phyloP scores from a whole-genome alignment of 768 basidiomycete species.

The Suillus tomentosus region DNA sequence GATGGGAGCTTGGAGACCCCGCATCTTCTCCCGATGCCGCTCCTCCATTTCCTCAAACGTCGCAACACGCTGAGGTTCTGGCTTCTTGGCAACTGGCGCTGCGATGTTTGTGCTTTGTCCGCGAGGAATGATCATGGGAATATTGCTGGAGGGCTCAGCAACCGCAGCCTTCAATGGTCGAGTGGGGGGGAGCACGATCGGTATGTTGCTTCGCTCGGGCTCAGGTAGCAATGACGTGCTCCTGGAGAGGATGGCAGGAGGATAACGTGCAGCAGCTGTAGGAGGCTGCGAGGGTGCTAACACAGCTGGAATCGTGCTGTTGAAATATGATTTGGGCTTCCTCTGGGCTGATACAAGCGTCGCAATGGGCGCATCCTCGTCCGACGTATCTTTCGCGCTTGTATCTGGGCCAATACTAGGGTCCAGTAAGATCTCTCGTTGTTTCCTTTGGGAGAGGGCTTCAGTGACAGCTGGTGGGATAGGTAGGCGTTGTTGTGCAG shows the following conservation, averaged over 20 bases:
- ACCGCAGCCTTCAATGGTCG: slow-evolving; percentile 37
- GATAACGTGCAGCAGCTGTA: slow-evolving; percentile 25
- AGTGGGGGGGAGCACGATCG: slow-evolving; percentile 33
- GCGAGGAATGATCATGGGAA: slow-evolving; percentile 49
- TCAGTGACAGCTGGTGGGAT: slow-evolving; percentile 75
- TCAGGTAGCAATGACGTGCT: slow-evolving; percentile 22
- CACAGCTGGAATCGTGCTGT: slow-evolving; percentile 28
- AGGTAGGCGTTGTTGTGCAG: slow-evolving; percentile 44
- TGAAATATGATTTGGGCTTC: slow-evolving; percentile 23
- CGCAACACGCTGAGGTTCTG: slow-evolving; percentile 55
- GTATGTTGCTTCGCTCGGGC: slow-evolving; percentile 27
- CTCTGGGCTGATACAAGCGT: slow-evolving; percentile 21
- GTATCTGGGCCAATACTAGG: slow-evolving; percentile 32
- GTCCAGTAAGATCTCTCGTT: slow-evolving; percentile 68
- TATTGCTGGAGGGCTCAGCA: slow-evolving; percentile 36
- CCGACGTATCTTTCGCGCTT: slow-evolving; percentile 36
- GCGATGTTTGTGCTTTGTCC: slow-evolving; percentile 32
- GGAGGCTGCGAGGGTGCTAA: slow-evolving; percentile 27
- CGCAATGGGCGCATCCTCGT: slow-evolving; percentile 36
- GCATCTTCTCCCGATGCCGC: slow-evolving; percentile 83
- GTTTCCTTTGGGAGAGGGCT: slow-evolving; percentile 70
- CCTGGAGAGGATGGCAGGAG: slow-evolving; percentile 28
- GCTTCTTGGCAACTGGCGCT: slow-evolving; percentile 48
- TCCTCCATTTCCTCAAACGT: slow-evolving; percentile 89
- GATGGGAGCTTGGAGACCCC: slow-evolving; percentile 78